Percentiles rank a stretch among this genome's conserved stretches.
These are phyloP conservation scores for Mycena leptocephala DNA, from an alignment of 768 basidiomycete genomes.

Conservation along the genomic window DNA sequence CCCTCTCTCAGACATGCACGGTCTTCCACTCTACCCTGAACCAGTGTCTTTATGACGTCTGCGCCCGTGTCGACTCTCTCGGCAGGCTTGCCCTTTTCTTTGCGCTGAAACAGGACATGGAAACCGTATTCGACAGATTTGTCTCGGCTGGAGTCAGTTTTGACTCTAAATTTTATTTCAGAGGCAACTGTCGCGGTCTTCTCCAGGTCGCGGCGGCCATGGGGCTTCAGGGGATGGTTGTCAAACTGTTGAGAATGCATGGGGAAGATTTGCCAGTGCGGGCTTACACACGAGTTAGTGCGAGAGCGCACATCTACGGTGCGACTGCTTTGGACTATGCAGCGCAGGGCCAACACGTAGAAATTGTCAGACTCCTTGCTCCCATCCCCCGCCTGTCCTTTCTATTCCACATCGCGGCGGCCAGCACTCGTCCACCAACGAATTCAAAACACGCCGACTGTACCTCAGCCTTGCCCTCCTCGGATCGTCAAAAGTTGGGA, in stretches of 20 bases:
- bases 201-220: neutral
- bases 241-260: neutral
- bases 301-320: no score
- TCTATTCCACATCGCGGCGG: no score
- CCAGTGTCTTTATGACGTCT: neutral
- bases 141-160: neutral
- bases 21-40: neutral
- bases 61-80: neutral
- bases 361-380: neutral
- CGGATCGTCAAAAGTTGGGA: no score
- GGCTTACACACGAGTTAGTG: neutral
- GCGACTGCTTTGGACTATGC: neutral
- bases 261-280: neutral
- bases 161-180: neutral
- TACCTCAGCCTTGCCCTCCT: neutral
- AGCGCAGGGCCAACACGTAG: neutral
- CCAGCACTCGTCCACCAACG: neutral
- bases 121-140: constrained; percentile 1
- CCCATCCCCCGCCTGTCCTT: no score
- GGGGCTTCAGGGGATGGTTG: neutral
- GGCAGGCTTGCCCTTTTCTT: neutral
- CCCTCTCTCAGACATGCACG: neutral
- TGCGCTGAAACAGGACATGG: neutral
- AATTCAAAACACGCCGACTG: neutral
- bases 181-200: no score